A percentile compares a stretch with the other conserved stretches of the same genome.
phyloP scores from a whole-genome alignment of 2,329 filamentous ascomycete species.

The Fusarium fujikuroi region DNA sequence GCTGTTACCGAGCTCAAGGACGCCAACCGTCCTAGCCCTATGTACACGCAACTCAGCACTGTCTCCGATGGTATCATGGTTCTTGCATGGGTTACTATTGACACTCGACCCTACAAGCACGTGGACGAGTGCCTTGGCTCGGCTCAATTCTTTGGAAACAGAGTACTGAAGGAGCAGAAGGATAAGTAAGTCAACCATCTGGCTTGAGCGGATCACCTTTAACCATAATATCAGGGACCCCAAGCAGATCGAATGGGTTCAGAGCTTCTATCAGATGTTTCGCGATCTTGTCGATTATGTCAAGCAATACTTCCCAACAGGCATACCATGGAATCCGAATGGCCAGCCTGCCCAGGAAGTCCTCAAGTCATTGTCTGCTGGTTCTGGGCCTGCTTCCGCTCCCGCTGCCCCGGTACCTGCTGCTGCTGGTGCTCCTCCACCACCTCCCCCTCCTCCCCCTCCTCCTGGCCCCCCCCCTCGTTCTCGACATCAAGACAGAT shows the following conservation, averaged over 20 bases:
- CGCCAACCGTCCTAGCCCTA: slow-evolving; percentile 76
- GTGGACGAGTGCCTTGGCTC: slow-evolving; percentile 85
- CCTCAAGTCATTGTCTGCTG: slow-evolving; percentile 62
- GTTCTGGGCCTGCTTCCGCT: slow-evolving; percentile 46
- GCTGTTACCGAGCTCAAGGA: slow-evolving; percentile 85
- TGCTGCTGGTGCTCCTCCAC: slow-evolving; percentile 66
- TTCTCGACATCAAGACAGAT: slow-evolving; percentile 67
- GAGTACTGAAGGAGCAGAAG: slow-evolving; percentile 90
- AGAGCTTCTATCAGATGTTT: slow-evolving; percentile 92
- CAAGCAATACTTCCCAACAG: slow-evolving; percentile 82
- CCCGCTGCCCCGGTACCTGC: slow-evolving; percentile 50
- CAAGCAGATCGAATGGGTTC: slow-evolving; percentile 87
- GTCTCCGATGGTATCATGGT: slow-evolving; percentile 91
- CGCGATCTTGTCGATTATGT: slow-evolving; percentile 85
- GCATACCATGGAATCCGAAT: slow-evolving; percentile 86
- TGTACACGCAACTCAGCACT: slow-evolving; percentile 85
- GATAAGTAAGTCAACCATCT: slow-evolving; percentile 60
- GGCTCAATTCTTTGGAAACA: slow-evolving; percentile 94
- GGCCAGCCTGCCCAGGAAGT: slow-evolving; percentile 78
- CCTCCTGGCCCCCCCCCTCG: slow-evolving; percentile 77
- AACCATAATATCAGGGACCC: slow-evolving; percentile 67
- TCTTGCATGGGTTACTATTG: slow-evolving; percentile 89
- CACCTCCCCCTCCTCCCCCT: slow-evolving; percentile 58
- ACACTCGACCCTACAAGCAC: slow-evolving; percentile 84
- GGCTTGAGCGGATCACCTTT: neutral